Evolutionary conservation across 192 early-diverging fungal species (phyloP).

Genomic region (Geranomyces michiganensis): DNA sequence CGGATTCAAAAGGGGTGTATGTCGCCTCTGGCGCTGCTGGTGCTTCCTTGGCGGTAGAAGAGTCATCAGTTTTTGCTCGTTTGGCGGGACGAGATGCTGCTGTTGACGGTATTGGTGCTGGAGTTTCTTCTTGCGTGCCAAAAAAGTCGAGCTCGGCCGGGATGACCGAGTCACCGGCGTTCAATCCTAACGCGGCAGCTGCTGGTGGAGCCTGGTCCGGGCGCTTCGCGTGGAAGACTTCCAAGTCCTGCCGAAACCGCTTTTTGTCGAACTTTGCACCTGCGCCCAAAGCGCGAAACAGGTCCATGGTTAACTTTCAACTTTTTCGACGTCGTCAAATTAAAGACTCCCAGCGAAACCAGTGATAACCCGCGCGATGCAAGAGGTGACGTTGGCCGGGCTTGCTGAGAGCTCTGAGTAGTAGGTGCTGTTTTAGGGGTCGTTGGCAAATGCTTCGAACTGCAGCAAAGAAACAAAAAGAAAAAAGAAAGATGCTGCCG

Average conservation of each 20-base stretch:
- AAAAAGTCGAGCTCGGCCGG: conserved; percentile 46
- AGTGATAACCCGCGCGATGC: too few species aligned
- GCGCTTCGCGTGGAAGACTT: conserved; percentile 67
- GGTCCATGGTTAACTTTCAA: conserved; percentile 60
- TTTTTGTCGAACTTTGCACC: conserved; percentile 88
- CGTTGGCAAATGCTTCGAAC: too few species aligned
- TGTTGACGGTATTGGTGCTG: not conserved
- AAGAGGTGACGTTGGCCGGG: too few species aligned
- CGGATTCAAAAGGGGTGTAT: conserved; percentile 24
- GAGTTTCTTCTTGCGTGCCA: not conserved
- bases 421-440: too few species aligned
- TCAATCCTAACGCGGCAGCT: not conserved
- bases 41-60: conserved; percentile 6
- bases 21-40: not conserved
- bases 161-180: not conserved
- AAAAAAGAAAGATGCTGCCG: too few species aligned
- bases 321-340: too few species aligned
- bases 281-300: conserved; percentile 83
- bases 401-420: too few species aligned
- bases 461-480: too few species aligned
- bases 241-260: conserved; percentile 78
- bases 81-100: conserved; percentile 17
- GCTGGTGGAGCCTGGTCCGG: conserved; percentile 13
- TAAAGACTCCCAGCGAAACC: too few species aligned
- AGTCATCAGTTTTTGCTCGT: conserved; percentile 6